phyloP scores from a whole-genome alignment of 805 yeast species.

The Isabelozyma gotoi region DNA sequence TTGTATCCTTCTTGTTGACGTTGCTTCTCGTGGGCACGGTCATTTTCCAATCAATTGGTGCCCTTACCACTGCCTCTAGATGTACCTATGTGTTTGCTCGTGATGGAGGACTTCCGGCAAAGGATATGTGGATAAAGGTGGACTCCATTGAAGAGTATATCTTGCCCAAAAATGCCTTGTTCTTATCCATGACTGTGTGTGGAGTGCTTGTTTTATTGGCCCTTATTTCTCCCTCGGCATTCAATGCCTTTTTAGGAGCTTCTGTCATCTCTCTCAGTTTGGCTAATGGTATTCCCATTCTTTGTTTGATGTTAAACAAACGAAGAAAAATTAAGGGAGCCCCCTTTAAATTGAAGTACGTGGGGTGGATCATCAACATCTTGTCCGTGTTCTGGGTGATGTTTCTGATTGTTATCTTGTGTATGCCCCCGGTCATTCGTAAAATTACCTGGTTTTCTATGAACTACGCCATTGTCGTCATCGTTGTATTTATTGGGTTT shows the following conservation, averaged over 20 bases:
- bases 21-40: slow-evolving; percentile 67
- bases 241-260: slow-evolving; percentile 82
- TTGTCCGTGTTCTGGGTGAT: slow-evolving; percentile 61
- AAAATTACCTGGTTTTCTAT: slow-evolving; percentile 38
- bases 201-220: slow-evolving; percentile 63
- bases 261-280: slow-evolving; percentile 73
- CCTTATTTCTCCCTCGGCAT: slow-evolving; percentile 68
- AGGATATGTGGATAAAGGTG: slow-evolving; percentile 64
- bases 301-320: slow-evolving; percentile 58
- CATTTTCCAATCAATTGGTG: slow-evolving; percentile 74
- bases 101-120: slow-evolving; percentile 76
- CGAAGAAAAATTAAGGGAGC: slow-evolving; percentile 66
- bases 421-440: slow-evolving; percentile 65
- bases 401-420: slow-evolving; percentile 58
- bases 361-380: slow-evolving; percentile 65
- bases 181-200: slow-evolving; percentile 63
- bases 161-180: slow-evolving; percentile 70
- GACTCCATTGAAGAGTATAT: slow-evolving; percentile 53
- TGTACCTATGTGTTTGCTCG: slow-evolving; percentile 81
- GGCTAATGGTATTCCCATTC: slow-evolving; percentile 75
- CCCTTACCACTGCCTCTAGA: slow-evolving; percentile 79
- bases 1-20: slow-evolving; percentile 69
- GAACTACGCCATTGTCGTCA: slow-evolving; percentile 70
- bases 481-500: slow-evolving; percentile 45
- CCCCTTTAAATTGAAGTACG: slow-evolving; percentile 57